These are phyloP conservation scores for Tritrichomonas foetus DNA, from an alignment of 208 protist species.

Conservation along the genomic window DNA sequence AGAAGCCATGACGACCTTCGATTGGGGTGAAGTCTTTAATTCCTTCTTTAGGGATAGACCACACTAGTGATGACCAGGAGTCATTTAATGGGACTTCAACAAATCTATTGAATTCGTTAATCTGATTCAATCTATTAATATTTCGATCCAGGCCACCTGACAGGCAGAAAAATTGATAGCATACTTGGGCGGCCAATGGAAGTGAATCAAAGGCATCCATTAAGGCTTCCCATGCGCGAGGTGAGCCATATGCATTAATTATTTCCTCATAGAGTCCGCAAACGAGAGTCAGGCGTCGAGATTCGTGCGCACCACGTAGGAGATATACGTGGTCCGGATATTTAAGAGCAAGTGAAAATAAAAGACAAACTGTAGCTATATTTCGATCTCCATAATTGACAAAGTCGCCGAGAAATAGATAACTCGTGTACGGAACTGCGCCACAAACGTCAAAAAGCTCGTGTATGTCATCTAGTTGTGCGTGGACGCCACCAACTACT, in stretches of 20 bases:
- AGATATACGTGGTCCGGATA: constrained; percentile 37
- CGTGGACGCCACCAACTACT: constrained; percentile 7
- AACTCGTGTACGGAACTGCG: constrained; percentile 4
- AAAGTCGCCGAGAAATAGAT: constrained; percentile 32
- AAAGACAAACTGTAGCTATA: constrained; percentile 26
- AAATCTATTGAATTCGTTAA: constrained; percentile 32
- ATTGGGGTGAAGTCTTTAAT: not conserved
- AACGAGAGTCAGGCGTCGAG: not conserved
- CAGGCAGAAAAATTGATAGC: constrained; percentile 26
- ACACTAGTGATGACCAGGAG: constrained; percentile 18
- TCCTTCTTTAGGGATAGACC: constrained; percentile 21
- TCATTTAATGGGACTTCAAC: not conserved
- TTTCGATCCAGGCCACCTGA: not conserved
- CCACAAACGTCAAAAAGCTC: constrained; percentile 31
- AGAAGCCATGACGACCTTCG: constrained; percentile 60
- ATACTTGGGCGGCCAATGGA: constrained; percentile 1
- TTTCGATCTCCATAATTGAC: constrained; percentile 34
- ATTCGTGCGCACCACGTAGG: constrained; percentile 14
- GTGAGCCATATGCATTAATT: constrained; percentile 29
- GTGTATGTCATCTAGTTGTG: constrained; percentile 35
- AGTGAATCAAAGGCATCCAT: constrained; percentile 38
- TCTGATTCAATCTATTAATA: not conserved
- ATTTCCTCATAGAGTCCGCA: constrained; percentile 32
- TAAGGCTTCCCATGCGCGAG: not conserved
- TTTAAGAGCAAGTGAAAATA: constrained; percentile 26